Percentiles rank a stretch among this genome's conserved stretches.
These are phyloP conservation scores for Stromatinia cepivora DNA, from an alignment of 2,329 filamentous ascomycete genomes.

Conservation along the genomic window DNA sequence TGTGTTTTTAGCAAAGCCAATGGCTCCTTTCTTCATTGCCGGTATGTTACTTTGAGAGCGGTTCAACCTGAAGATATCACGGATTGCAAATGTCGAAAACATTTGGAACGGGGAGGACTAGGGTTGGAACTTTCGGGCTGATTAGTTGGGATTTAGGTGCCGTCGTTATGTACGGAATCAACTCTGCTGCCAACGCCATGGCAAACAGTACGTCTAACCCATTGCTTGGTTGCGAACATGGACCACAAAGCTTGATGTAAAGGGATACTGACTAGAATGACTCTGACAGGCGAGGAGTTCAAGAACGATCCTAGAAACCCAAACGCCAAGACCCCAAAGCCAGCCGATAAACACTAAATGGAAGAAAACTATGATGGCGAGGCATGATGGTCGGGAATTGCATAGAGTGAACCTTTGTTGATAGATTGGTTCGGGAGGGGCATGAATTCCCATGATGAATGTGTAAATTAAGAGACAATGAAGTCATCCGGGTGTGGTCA, in stretches of 20 bases:
- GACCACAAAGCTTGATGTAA: neutral
- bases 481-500: conserved; percentile 2
- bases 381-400: neutral
- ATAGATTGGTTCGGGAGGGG: conserved; percentile 4
- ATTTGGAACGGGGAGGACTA: neutral
- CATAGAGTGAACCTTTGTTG: conserved; percentile 18
- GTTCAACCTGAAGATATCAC: neutral
- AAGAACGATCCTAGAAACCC: conserved; percentile 97
- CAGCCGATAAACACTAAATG: conserved; percentile 39
- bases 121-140: conserved; percentile 25
- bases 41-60: conserved; percentile 60
- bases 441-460: neutral
- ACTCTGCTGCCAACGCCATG: conserved; percentile 75
- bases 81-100: neutral
- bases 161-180: conserved; percentile 88
- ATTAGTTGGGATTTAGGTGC: conserved; percentile 57
- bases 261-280: conserved; percentile 27
- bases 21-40: conserved; percentile 91
- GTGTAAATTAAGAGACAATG: conserved; percentile 22
- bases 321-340: conserved; percentile 44
- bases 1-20: conserved; percentile 71
- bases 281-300: conserved; percentile 76
- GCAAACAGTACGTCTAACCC: conserved; percentile 69
- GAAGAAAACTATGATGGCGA: neutral
- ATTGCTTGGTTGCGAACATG: conserved; percentile 31